These are phyloP conservation scores for Ceratocystis alfenasii DNA, from an alignment of 2,329 filamentous ascomycete species.

Conservation along the genomic window DNA sequence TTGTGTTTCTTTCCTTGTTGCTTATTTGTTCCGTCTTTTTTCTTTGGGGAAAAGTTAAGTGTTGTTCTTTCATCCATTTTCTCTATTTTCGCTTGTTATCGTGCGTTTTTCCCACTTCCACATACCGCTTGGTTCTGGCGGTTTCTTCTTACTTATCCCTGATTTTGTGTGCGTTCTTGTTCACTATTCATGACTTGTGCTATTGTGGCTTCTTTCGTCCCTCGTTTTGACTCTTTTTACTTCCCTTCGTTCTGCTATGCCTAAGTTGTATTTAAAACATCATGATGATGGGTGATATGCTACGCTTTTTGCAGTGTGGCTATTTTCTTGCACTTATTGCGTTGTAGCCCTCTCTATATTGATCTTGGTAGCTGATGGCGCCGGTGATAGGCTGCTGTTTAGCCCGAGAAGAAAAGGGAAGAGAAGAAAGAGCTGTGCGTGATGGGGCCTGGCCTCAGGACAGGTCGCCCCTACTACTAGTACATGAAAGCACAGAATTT, in stretches of 20 bases:
- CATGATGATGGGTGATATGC: no score
- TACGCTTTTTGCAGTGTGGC: no score
- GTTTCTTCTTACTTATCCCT: neutral
- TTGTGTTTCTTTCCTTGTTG: neutral
- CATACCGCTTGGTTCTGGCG: no score
- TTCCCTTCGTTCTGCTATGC: no score
- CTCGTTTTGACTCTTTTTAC: no score
- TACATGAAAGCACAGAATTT: neutral
- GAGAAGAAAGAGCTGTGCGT: neutral
- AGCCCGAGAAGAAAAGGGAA: neutral
- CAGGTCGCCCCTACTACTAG: neutral
- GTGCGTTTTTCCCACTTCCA: no score
- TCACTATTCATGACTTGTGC: neutral
- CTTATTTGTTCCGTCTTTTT: no score
- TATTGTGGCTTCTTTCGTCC: neutral
- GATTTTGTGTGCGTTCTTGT: neutral
- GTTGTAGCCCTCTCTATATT: neutral
- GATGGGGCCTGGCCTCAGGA: neutral
- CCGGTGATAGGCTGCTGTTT: constrained; percentile 8
- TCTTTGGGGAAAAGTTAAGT: no score
- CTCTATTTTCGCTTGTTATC: no score
- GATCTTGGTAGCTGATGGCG: neutral
- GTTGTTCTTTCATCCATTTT: no score
- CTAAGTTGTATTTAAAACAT: no score
- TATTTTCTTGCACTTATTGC: neutral